A percentile compares a stretch with the other conserved stretches of the same genome.
Evolutionary conservation across 345 rosid species (phyloP).

Genomic region (Linum trigynum): DNA sequence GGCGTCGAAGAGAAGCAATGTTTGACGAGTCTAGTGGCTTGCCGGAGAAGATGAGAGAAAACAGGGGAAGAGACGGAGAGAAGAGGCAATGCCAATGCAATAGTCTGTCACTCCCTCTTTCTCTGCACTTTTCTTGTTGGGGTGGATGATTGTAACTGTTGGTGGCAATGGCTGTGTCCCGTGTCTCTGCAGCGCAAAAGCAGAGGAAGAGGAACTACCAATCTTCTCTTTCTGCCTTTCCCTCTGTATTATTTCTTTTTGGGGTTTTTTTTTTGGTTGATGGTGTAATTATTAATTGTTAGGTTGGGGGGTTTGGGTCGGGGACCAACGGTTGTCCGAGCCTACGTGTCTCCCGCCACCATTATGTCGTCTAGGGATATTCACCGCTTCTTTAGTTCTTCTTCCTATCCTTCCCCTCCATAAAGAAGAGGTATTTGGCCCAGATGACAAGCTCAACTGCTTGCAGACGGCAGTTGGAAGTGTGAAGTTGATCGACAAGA

Average conservation of each 20-base stretch:
- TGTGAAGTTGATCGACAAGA: too few species aligned
- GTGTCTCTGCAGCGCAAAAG: not conserved
- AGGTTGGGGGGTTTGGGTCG: not conserved
- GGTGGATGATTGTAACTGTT: too few species aligned
- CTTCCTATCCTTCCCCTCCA: too few species aligned
- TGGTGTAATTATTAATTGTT: not conserved
- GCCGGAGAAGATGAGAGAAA: not conserved
- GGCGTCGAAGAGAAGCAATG: not conserved
- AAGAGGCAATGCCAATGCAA: not conserved
- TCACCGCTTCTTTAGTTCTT: too few species aligned
- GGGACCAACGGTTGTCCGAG: slow-evolving; percentile 1
- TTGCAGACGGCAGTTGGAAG: too few species aligned
- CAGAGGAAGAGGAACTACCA: not conserved
- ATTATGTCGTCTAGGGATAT: too few species aligned
- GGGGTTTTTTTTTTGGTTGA: not conserved
- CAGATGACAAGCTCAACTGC: too few species aligned
- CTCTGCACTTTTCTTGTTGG: too few species aligned
- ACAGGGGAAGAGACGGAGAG: not conserved
- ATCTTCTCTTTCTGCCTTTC: too few species aligned
- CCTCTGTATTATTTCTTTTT: too few species aligned
- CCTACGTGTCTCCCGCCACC: not conserved
- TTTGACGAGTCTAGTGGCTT: not conserved
- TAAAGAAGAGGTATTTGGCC: too few species aligned
- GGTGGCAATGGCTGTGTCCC: not conserved
- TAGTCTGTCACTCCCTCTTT: too few species aligned